A percentile compares a stretch with the other conserved stretches of the same genome.
These are phyloP conservation scores for Heterobasidion irregulare DNA, from an alignment of 1,284 basidiomycete species.

Conservation along the genomic window DNA sequence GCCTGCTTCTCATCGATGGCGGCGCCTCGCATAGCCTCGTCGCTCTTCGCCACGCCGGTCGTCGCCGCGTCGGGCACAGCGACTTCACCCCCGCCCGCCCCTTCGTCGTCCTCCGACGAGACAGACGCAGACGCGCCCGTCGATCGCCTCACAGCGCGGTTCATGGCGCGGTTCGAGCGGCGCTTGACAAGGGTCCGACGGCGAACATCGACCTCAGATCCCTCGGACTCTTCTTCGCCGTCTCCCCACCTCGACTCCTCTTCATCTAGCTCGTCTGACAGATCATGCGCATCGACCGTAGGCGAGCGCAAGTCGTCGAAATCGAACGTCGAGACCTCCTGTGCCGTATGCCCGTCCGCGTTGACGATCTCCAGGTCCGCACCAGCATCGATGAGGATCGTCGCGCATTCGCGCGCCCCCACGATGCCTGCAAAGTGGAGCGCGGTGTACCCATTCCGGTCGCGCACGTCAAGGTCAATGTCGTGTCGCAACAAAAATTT, in stretches of 20 bases:
- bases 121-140: conserved; percentile 12
- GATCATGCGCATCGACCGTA: conserved; percentile 27
- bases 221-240: conserved; percentile 55
- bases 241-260: conserved; percentile 65
- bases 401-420: conserved; percentile 58
- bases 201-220: conserved; percentile 16
- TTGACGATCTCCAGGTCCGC: conserved; percentile 77
- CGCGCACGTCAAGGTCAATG: conserved; percentile 78
- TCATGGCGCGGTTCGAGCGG: conserved; percentile 9
- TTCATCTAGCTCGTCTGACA: conserved; percentile 35
- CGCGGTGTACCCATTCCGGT: conserved; percentile 87
- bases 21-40: conserved; percentile 9
- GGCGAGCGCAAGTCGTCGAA: conserved; percentile 35
- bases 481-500: conserved; percentile 66
- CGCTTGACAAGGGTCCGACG: conserved; percentile 7
- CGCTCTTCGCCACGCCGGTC: background rate
- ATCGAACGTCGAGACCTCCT: conserved; percentile 64
- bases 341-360: conserved; percentile 69
- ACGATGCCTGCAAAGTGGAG: conserved; percentile 81
- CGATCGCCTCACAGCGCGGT: conserved; percentile 7
- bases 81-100: background rate
- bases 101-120: conserved; percentile 17
- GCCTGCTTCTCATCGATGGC: conserved; percentile 55
- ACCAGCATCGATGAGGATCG: conserved; percentile 67
- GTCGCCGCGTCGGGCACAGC: background rate